Base-by-base conservation (phyloP, 2,329 filamentous ascomycete genomes). In the Boeremia exigua region DNA sequence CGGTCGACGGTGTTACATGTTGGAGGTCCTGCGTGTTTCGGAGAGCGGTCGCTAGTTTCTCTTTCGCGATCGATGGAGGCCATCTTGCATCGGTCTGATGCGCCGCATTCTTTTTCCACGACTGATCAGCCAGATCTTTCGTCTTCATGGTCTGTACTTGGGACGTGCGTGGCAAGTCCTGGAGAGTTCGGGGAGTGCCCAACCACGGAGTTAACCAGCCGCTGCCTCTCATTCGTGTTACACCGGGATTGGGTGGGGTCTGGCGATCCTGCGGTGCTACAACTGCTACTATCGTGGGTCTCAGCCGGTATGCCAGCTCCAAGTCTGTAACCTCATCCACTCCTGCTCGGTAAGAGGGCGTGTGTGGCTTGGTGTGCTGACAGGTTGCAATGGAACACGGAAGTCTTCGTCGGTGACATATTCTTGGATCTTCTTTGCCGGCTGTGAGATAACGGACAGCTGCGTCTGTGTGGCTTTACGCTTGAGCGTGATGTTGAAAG, bases 391-490 rank as follows among this genome's bases (percentile, higher is more conserved):
- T 10, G 46, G 36, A 6, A 55, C 42, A n/a, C 53, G 53, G 7
- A 55, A 55, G 14, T 55, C 53, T 10, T 55, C 53, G 14, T 55
- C 53, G 11, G 53, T 55, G n/a, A 55, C 53, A 39, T 55, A 55
- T 48, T 49, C 40, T 36, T 55, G 53, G 7, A 55, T 40, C 33
- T 50, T 55, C 28, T 55, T 55, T 3, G 43, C 32, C 3, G 53
- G 53, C 23, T 46, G 34, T 27, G 36, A 23, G 14, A 55, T 40
- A 10, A 6, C 29, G 9, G 53, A 23, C 10, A 55, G 46, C 14
- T 55, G 53, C 9, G 53, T 40, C 5, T 55, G 53, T 37, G 53
- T 50, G 30, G 53, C 53, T 25, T 55, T 55, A 25, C 53, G 53
- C 40, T 55, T 55, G 46, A 55, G 53, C 9, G 53, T 50, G 28